These are phyloP conservation scores for Yamadazyma jaroonii DNA, from an alignment of 1,139 yeast genomes.

Conservation along the genomic window DNA sequence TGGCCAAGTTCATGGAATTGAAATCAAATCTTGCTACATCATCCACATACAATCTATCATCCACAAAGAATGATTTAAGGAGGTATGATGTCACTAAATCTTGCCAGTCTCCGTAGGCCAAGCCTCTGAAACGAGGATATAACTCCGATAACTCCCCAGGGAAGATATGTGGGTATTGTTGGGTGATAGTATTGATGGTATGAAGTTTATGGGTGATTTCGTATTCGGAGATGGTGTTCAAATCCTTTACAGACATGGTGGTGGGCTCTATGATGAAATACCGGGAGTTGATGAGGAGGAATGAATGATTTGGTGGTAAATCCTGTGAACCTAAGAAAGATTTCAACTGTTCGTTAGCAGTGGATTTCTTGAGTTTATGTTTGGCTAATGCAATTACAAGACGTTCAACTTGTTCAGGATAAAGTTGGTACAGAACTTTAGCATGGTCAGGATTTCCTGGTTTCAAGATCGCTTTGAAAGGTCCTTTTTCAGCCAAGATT, in stretches of 20 bases:
- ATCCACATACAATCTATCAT: conserved; percentile 29
- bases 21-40: conserved; percentile 48
- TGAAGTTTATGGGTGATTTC: conserved; percentile 36
- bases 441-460: no score
- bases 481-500: conserved; percentile 7
- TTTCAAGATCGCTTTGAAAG: no score
- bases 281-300: conserved; percentile 41
- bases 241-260: conserved; percentile 18
- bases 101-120: conserved; percentile 37
- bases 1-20: conserved; percentile 29
- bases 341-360: conserved; percentile 1
- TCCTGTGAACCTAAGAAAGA: conserved; percentile 9
- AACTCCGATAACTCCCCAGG: conserved; percentile 20
- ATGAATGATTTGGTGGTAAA: conserved; percentile 33
- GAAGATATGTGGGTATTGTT: conserved; percentile 30
- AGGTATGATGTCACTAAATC: conserved; percentile 43
- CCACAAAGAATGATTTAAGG: conserved; percentile 45
- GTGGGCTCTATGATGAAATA: conserved; percentile 31
- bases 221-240: conserved; percentile 29
- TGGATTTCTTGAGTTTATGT: conserved; percentile 1
- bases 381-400: no score
- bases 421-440: no score
- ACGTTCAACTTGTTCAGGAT: no score
- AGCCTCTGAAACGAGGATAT: conserved; percentile 12
- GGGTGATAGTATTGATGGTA: conserved; percentile 27